phyloP scores from a whole-genome alignment of 441 rosid species.

The Gossypium trilobum region DNA sequence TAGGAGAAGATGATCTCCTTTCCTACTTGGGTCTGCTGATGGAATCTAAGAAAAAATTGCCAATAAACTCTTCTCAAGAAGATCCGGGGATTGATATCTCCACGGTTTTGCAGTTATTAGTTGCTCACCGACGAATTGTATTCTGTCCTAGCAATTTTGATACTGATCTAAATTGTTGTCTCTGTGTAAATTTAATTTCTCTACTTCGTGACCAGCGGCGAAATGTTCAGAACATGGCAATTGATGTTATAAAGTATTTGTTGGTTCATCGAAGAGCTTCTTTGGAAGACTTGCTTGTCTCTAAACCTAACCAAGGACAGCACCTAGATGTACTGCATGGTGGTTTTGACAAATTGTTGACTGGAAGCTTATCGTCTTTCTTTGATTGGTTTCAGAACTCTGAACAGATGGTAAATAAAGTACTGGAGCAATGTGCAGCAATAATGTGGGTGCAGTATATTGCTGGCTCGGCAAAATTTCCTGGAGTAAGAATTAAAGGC shows the following conservation, averaged over 20 bases:
- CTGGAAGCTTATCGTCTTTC: slow-evolving; percentile 67
- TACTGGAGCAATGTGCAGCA: slow-evolving; percentile 94
- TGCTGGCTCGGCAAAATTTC: slow-evolving; percentile 95
- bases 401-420: slow-evolving; percentile 68
- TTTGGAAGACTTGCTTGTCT: slow-evolving; percentile 84
- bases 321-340: slow-evolving; percentile 78
- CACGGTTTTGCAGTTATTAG: slow-evolving; percentile 80
- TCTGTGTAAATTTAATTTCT: slow-evolving; percentile 81
- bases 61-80: slow-evolving; percentile 45
- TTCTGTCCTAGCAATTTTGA: slow-evolving; percentile 97
- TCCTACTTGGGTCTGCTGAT: slow-evolving; percentile 64
- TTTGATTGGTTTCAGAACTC: slow-evolving; percentile 84
- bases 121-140: slow-evolving; percentile 81
- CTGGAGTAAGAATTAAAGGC: slow-evolving; percentile 93
- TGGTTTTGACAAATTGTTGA: slow-evolving; percentile 91
- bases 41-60: slow-evolving; percentile 59
- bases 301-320: slow-evolving; percentile 84
- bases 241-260: slow-evolving; percentile 74
- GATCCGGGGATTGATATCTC: slow-evolving; percentile 76
- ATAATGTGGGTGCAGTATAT: slow-evolving; percentile 97
- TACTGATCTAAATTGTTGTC: slow-evolving; percentile 88
- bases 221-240: slow-evolving; percentile 76
- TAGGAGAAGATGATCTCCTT: slow-evolving; percentile 88
- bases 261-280: slow-evolving; percentile 89
- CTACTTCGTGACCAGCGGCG: slow-evolving; percentile 77